Conservation (phyloP, 228 moss, liverwort and hornwort genomes). For the Sphagnum fallax region DNA sequence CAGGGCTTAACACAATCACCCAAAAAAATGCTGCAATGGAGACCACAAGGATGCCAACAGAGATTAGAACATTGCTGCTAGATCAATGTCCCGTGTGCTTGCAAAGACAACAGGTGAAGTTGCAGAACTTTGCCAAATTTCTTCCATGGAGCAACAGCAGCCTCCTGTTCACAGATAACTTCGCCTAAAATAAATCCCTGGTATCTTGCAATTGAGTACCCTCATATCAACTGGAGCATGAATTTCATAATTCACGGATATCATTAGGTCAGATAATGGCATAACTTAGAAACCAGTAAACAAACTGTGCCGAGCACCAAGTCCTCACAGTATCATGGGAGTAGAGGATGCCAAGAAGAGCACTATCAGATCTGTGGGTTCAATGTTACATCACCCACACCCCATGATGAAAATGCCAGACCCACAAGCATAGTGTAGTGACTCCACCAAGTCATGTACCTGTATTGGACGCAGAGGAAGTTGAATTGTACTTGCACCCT, state of each 20-base stretch:
- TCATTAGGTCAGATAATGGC: neutral
- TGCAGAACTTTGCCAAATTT: constrained; percentile 88
- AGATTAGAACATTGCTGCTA: constrained; percentile 43
- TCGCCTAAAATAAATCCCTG: neutral
- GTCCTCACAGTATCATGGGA: constrained; percentile 64
- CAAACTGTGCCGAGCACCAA: neutral
- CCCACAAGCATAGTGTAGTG: constrained; percentile 41
- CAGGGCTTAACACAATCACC: constrained; percentile 40
- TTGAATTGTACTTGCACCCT: no score
- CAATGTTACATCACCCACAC: constrained; percentile 73
- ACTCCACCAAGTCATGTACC: constrained; percentile 35
- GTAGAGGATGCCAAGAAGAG: constrained; percentile 75
- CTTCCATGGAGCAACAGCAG: constrained; percentile 89
- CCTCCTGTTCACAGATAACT: constrained; percentile 36
- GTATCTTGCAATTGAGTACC: neutral
- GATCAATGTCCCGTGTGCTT: constrained; percentile 37
- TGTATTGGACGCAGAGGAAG: constrained; percentile 4
- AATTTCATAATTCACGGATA: no score
- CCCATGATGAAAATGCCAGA: constrained; percentile 61
- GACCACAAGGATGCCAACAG: constrained; percentile 57
- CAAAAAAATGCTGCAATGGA: constrained; percentile 52
- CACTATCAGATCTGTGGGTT: constrained; percentile 72
- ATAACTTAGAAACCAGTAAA: neutral
- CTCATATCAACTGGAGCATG: neutral
- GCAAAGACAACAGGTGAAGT: constrained; percentile 83